phyloP scores from a whole-genome alignment of 2,329 filamentous ascomycete genomes.

The Ceratocystis eucalypticola region DNA sequence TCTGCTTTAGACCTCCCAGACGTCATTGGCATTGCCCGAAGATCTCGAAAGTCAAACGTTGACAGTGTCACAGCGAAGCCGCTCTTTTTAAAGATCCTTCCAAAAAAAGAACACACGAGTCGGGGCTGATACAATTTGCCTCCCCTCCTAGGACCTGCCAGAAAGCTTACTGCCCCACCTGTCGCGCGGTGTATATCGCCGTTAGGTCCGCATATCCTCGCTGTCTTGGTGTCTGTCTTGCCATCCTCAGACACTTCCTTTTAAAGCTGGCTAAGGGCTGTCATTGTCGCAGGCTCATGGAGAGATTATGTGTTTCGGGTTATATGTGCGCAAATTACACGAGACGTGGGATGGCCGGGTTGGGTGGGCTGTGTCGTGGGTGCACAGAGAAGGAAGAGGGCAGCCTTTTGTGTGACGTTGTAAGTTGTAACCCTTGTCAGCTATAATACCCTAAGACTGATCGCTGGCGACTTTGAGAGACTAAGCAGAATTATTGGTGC shows the following conservation, averaged over 20 bases:
- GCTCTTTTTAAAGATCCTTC: background rate
- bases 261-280: background rate
- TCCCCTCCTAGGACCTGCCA: background rate
- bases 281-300: background rate
- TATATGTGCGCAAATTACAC: conserved; percentile 3
- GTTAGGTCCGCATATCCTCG: background rate
- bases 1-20: background rate
- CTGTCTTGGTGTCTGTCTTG: background rate
- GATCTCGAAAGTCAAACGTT: background rate
- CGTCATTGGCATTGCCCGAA: background rate
- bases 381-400: background rate
- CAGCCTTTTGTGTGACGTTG: background rate
- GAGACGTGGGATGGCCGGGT: background rate
- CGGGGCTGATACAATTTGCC: background rate
- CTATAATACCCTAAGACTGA: background rate
- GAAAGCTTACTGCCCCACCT: background rate
- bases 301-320: conserved; percentile 1
- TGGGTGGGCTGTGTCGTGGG: background rate
- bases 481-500: background rate
- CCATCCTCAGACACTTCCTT: background rate
- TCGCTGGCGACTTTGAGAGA: background rate
- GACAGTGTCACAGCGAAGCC: background rate
- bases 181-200: background rate
- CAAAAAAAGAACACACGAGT: conserved; percentile 1
- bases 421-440: background rate